Evolutionary conservation across 805 yeast species (phyloP).

Genomic region (Wickerhamiella nectarea): DNA sequence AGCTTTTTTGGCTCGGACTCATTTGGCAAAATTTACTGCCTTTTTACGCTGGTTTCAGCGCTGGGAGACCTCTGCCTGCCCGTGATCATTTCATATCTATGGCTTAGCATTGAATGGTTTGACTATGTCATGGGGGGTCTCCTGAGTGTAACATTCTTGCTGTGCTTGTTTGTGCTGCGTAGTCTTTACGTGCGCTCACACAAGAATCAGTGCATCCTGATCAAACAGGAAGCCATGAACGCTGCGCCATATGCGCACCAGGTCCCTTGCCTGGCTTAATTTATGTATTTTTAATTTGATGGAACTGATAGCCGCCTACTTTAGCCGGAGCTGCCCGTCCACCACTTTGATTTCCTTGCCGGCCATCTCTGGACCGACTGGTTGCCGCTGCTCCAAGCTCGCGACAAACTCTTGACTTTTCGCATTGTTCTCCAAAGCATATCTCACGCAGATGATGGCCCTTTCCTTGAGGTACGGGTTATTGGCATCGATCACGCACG

Average conservation of each 20-base stretch:
- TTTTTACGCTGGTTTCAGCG: constrained; percentile 1
- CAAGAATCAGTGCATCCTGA: constrained; percentile 5
- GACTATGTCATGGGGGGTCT: background rate
- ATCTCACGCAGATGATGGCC: constrained; percentile 64
- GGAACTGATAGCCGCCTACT: too few species aligned
- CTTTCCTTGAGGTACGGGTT: constrained; percentile 74
- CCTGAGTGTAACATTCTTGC: constrained; percentile 5
- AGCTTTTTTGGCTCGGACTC: constrained; percentile 7
- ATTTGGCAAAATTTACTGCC: constrained; percentile 10
- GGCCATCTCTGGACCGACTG: constrained; percentile 48
- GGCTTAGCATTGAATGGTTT: constrained; percentile 3
- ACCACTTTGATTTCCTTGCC: constrained; percentile 66
- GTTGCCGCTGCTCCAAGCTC: constrained; percentile 57
- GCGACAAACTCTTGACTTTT: constrained; percentile 69
- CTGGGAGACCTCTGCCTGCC: constrained; percentile 10
- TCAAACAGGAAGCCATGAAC: constrained; percentile 12
- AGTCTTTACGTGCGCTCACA: constrained; percentile 1
- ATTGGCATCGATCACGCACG: constrained; percentile 72
- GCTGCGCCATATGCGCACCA: background rate
- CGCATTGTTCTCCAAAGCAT: constrained; percentile 47
- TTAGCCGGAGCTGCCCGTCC: constrained; percentile 55
- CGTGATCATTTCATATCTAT: constrained; percentile 3
- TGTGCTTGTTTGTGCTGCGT: background rate
- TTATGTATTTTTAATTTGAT: background rate
- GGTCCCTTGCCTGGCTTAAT: constrained; percentile 2